Evolutionary conservation across 179 eudicot species (phyloP), one percentile per base, ranked within the genome.

Genomic region (Beta macrorhiza): DNA sequence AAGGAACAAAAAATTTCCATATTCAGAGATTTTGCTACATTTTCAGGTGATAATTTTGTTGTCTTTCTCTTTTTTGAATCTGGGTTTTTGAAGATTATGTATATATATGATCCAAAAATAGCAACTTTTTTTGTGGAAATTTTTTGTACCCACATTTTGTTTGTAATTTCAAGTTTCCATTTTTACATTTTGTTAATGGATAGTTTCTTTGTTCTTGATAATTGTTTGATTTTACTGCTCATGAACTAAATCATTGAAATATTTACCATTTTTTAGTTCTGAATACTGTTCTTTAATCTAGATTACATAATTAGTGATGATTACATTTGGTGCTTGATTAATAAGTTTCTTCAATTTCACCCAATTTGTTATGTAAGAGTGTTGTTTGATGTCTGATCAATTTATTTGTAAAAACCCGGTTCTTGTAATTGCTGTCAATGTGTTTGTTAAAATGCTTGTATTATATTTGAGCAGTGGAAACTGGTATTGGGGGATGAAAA

Each of bases 401-500:
- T 0, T 37, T 65, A 65, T 11, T 3, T 65, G 37, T 4, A 6
- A 15, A 67, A 67, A 17, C 64, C 45, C 64, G 29, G 9, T 62
- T 64, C 17, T 57, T 29, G 78, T 7, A 17, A 17, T 32, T n/a
- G 9, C 63, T 6, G 10, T 25, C 67, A 8, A 37, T 19, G 72
- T 78, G 29, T 78, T 75, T 85, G 80, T 53, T 55, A 37, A 78
- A 79, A 79, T 82, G 85, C 56, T 71, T 73, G 78, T 4, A 74
- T 42, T 49, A 37, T 53, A n/a, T 29, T 75, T 70, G 61, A 74
- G 61, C 79, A 62, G 82, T 61, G 79, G 78, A 15, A 70, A 29
- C 44, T 56, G 78, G 65, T 49, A 63, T 76, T 82, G n/a, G 67
- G 72, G 7, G 22, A 63, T 84, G 84, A 77, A 68, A 56, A 80